Evolutionary conservation across 164 flowering plant species (phyloP).

Genomic region (Dillenia turbinata): DNA sequence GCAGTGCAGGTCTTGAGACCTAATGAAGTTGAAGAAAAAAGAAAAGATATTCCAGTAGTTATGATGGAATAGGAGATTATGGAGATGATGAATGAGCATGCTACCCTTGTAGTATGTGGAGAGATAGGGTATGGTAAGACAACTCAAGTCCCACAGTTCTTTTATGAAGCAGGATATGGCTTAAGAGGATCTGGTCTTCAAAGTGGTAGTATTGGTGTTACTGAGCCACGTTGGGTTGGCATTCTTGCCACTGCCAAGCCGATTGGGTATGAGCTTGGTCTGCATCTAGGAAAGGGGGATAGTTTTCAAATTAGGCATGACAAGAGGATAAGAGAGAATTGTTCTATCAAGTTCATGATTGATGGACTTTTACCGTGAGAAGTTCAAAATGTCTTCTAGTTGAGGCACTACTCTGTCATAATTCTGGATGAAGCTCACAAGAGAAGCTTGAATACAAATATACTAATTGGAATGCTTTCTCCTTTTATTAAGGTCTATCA

Average conservation of each 20-base stretch:
- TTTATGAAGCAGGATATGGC: constrained; percentile 96
- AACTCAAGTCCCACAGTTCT: constrained; percentile 96
- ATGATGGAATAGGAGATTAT: constrained; percentile 99
- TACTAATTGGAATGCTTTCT: constrained; percentile 94
- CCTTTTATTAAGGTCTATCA: constrained; percentile 63
- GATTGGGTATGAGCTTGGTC: constrained; percentile 89
- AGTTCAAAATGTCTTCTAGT: constrained; percentile 78
- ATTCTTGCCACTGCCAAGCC: constrained; percentile 93
- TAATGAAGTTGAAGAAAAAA: constrained; percentile 51
- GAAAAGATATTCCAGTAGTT: constrained; percentile 85
- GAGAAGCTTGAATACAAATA: constrained; percentile 95
- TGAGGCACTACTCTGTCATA: constrained; percentile 76
- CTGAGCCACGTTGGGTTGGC: constrained; percentile 97
- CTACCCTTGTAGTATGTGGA: constrained; percentile 74
- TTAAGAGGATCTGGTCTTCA: constrained; percentile 31
- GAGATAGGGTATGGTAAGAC: constrained; percentile 98
- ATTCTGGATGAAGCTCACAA: constrained; percentile 98
- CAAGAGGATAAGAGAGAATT: constrained; percentile 65
- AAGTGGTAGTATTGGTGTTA: constrained; percentile 79
- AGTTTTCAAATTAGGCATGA: constrained; percentile 98
- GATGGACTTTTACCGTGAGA: constrained; percentile 97
- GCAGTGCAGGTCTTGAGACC: constrained; percentile 83
- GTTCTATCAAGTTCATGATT: constrained; percentile 93
- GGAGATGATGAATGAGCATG: constrained; percentile 82
- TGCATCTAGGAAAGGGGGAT: constrained; percentile 74